Evolutionary conservation across 1,284 basidiomycete genomes (phyloP), one percentile per base, ranked within the genome.

Genomic region (Ceratobasidium sp.): DNA sequence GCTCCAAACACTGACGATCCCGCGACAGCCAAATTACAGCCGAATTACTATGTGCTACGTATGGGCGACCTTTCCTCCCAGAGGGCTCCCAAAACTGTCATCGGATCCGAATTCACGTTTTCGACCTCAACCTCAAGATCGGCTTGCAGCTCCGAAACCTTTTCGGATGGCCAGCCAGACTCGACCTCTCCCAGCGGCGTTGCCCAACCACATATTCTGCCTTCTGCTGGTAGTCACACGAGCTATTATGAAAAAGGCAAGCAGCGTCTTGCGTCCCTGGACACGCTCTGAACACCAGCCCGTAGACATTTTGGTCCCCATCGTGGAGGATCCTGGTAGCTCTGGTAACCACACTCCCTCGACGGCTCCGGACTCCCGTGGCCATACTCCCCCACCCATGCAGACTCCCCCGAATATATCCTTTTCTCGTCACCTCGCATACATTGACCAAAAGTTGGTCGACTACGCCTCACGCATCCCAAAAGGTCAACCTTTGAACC

Each of bases 361-460:
- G 22, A 69, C 65, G 11, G 65, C 43, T 22, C 51, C 39, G 11
- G 65, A 69, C 4, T 69, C 65, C 39, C 31, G 24, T 58, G 51
- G 49, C 5, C 65, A 37, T 24, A 69, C 65, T 13, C 65, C 65
- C 7, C n/a, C 65, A 14, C 65, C 65, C 16, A 69, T 69, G 53
- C 34, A 29, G 31, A 69, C 65, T 5, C 65, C 65, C 19, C 49
- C 34, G 19, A 54, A 69, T 14, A 56, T 53, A 2, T 69, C 65
- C 31, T 46, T 69, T 46, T 69, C 65, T 8, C n/a, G 43, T 46
- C 31, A 41, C 16, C 65, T 69, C 5, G 51, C 51, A 69, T 69
- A 69, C 53, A 69, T 69, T 69, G 53, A 69, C 51, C 31, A 41
- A 54, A 69, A 58, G n/a, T 31, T 69, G 39, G 34, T 69, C 19